Evolutionary conservation across 345 rosid species (phyloP).

Genomic region (Sisymbrium irio): DNA sequence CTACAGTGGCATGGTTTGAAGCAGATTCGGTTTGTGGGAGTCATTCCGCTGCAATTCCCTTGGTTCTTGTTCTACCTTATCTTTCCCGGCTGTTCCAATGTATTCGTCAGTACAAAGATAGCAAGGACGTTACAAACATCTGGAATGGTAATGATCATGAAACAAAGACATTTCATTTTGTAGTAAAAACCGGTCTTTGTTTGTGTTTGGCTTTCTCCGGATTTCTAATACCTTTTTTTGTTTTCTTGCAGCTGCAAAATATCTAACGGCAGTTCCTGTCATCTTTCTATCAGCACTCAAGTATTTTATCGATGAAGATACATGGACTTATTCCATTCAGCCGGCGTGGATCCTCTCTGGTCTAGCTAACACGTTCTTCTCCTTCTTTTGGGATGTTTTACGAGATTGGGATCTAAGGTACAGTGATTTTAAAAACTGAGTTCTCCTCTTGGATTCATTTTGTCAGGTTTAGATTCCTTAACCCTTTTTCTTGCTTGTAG

Average conservation of each 20-base stretch:
- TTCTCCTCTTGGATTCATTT: constrained; percentile 6
- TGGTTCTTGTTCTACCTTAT: constrained; percentile 92
- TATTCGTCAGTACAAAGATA: constrained; percentile 90
- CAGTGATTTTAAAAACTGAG: constrained; percentile 1
- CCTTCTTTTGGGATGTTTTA: constrained; percentile 94
- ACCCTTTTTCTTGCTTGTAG: constrained; percentile 34
- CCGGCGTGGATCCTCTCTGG: constrained; percentile 90
- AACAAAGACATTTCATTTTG: background rate
- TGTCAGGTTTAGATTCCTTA: background rate
- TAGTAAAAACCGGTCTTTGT: background rate
- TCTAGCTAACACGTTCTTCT: constrained; percentile 77
- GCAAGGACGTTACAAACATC: constrained; percentile 65
- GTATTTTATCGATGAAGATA: constrained; percentile 69
- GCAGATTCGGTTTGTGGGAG: constrained; percentile 97
- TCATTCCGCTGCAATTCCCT: constrained; percentile 89
- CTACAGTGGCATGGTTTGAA: constrained; percentile 99
- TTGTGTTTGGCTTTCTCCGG: background rate
- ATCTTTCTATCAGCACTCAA: constrained; percentile 95
- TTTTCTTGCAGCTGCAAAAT: constrained; percentile 72
- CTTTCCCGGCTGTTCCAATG: constrained; percentile 88
- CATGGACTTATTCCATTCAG: constrained; percentile 76
- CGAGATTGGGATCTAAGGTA: constrained; percentile 99
- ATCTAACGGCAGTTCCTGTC: constrained; percentile 89
- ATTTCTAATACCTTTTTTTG: constrained; percentile 5
- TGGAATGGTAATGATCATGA: constrained; percentile 57